phyloP scores from a whole-genome alignment of 148 eudicot genomes.

The Fagopyrum homotropicum region DNA sequence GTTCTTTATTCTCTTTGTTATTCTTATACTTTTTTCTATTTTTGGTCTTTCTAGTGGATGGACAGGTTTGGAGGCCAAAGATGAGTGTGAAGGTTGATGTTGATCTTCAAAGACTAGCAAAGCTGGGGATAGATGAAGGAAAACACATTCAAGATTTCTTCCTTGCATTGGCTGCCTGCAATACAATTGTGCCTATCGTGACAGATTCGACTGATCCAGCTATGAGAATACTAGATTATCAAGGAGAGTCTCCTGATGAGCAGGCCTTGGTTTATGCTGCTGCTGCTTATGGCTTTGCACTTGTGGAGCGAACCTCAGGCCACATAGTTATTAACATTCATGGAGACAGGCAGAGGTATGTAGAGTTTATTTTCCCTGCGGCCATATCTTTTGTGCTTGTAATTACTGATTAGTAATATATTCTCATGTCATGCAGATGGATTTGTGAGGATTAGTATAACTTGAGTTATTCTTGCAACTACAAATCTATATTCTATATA shows the following conservation, averaged over 20 bases:
- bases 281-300: conserved; percentile 90
- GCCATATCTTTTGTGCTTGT: not conserved
- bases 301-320: conserved; percentile 89
- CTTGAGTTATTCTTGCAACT: not conserved
- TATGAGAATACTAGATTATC: conserved; percentile 68
- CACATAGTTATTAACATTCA: conserved; percentile 89
- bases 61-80: conserved; percentile 68
- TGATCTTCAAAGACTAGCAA: conserved; percentile 45
- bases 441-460: not conserved
- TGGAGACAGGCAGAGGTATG: conserved; percentile 81
- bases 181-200: conserved; percentile 91
- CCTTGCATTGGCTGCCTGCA: conserved; percentile 95
- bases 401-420: not conserved
- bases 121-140: conserved; percentile 39
- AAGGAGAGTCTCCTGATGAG: conserved; percentile 99
- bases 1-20: not conserved
- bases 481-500: no score
- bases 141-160: conserved; percentile 58
- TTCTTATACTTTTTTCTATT: conserved; percentile 11
- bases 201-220: conserved; percentile 50
- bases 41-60: conserved; percentile 43
- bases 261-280: conserved; percentile 99
- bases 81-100: conserved; percentile 78
- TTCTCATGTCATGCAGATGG: not conserved
- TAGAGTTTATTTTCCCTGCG: not conserved